Conservation (phyloP, 176 grass and related monocot species). For the Bolboschoenus planiculmis region DNA sequence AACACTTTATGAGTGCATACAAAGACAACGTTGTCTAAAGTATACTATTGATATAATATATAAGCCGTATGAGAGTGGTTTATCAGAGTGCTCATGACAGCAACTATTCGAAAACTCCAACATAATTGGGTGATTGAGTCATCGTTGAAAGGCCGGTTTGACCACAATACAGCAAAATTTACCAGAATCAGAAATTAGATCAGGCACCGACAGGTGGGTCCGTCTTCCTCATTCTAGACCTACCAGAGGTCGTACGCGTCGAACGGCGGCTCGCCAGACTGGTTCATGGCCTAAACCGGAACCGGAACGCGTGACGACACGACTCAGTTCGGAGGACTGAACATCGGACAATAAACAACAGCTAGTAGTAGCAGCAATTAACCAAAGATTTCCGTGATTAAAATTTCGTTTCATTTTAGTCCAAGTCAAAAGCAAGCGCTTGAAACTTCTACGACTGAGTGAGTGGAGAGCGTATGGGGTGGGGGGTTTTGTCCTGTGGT, state of each 20-base stretch:
- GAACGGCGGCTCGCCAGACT: neutral
- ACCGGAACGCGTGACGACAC: neutral
- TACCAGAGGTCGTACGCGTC: too few relatives aligned
- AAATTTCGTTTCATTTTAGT: too few relatives aligned
- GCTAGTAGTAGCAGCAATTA: too few relatives aligned
- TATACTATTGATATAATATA: neutral
- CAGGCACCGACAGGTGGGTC: neutral
- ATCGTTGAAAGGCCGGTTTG: neutral
- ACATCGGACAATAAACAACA: too few relatives aligned
- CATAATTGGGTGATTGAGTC: neutral
- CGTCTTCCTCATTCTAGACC: neutral
- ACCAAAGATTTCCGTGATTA: neutral
- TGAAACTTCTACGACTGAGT: neutral
- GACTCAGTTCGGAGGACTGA: neutral
- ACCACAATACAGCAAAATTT: neutral
- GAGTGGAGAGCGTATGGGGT: neutral
- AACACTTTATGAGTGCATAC: neutral
- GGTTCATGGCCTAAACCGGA: neutral
- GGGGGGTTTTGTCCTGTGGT: neutral
- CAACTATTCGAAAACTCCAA: neutral
- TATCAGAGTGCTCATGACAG: neutral
- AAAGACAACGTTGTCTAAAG: neutral
- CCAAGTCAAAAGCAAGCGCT: neutral
- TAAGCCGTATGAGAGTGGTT: neutral
- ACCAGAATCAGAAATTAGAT: neutral